Percentiles rank a stretch among this genome's conserved stretches.
Evolutionary conservation across 805 yeast species (phyloP).

Genomic region (Kuraishia hungarica): DNA sequence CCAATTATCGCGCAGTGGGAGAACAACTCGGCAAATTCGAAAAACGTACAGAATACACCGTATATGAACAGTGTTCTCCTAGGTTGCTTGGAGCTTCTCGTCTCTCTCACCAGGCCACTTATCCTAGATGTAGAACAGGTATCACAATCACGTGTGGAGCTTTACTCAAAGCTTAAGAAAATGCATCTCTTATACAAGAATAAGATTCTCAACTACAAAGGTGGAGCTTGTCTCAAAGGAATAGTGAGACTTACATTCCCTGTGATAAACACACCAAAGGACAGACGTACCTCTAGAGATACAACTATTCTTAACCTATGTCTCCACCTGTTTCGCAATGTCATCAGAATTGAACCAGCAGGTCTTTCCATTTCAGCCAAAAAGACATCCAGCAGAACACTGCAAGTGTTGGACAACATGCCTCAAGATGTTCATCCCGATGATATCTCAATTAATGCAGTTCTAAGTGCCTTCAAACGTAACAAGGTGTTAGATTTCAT

Average conservation of each 20-base stretch:
- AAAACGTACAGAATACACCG: slow-evolving; percentile 22
- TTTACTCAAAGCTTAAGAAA: slow-evolving; percentile 52
- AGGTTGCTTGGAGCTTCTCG: slow-evolving; percentile 70
- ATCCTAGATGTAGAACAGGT: slow-evolving; percentile 52
- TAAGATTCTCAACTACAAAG: slow-evolving; percentile 44
- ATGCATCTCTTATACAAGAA: slow-evolving; percentile 69
- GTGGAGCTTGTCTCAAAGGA: slow-evolving; percentile 60
- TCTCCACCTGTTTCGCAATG: slow-evolving; percentile 65
- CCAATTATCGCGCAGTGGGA: slow-evolving; percentile 76
- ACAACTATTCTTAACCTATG: slow-evolving; percentile 65
- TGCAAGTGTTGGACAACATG: slow-evolving; percentile 27
- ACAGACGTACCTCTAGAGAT: slow-evolving; percentile 62
- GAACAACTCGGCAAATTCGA: slow-evolving; percentile 21
- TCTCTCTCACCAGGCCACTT: slow-evolving; percentile 81
- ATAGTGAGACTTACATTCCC: slow-evolving; percentile 62
- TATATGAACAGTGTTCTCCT: slow-evolving; percentile 56
- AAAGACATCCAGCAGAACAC: slow-evolving; percentile 22
- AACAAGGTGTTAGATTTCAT: slow-evolving; percentile 70
- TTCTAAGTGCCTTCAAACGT: slow-evolving; percentile 47
- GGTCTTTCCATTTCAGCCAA: slow-evolving; percentile 39
- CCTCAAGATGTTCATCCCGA: slow-evolving; percentile 52
- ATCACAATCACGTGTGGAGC: slow-evolving; percentile 44
- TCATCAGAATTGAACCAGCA: slow-evolving; percentile 72
- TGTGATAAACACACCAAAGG: slow-evolving; percentile 38
- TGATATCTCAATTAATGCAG: slow-evolving; percentile 58